These are phyloP conservation scores for Toxicodendron radicans DNA, from an alignment of 345 rosid species.

Conservation along the genomic window DNA sequence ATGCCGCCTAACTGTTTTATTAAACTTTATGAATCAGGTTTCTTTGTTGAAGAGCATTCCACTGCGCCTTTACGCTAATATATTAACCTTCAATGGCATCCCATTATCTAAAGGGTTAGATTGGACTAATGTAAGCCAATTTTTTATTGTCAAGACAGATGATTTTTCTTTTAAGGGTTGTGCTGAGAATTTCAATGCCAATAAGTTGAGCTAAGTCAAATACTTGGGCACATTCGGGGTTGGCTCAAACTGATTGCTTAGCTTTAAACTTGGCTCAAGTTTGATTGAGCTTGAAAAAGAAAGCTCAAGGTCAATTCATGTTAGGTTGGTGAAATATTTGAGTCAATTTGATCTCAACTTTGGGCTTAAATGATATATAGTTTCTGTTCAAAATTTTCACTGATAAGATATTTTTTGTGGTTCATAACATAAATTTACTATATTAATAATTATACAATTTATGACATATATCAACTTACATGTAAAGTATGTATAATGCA, in stretches of 20 bases:
- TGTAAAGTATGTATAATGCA: neutral
- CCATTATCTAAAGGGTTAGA: slow-evolving; percentile 57
- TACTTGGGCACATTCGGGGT: neutral
- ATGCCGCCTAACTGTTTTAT: slow-evolving; percentile 5
- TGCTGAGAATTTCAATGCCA: neutral
- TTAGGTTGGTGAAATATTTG: neutral
- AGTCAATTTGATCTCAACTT: neutral
- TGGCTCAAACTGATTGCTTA: neutral
- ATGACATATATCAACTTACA: neutral
- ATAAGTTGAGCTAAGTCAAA: neutral
- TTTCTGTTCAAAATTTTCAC: neutral
- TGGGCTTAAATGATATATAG: neutral
- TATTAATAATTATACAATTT: too few relatives aligned
- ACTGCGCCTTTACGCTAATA: slow-evolving; percentile 66
- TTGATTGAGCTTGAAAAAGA: neutral
- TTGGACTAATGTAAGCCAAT: slow-evolving; percentile 67
- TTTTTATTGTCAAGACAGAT: neutral
- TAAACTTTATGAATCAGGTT: slow-evolving; percentile 44
- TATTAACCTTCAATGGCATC: slow-evolving; percentile 52
- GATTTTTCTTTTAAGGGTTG: neutral
- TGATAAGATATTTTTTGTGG: too few relatives aligned
- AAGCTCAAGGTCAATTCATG: neutral
- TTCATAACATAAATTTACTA: too few relatives aligned
- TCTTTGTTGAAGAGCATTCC: slow-evolving; percentile 63
- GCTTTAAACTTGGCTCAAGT: neutral